Conservation (phyloP, 768 basidiomycete species). For the Mycena leptocephala region DNA sequence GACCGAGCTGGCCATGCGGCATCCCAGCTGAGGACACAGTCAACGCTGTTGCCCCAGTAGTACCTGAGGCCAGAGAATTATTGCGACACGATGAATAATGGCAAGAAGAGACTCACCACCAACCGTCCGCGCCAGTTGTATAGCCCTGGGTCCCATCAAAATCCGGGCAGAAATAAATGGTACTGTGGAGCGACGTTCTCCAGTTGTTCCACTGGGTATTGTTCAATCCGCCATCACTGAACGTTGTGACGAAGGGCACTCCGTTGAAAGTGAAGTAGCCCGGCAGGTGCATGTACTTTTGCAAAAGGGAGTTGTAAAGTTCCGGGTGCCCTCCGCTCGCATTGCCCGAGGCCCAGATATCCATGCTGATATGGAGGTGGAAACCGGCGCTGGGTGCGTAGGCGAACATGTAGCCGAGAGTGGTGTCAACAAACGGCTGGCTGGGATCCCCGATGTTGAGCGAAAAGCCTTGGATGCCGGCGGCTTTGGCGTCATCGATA, state of each 20-base stretch:
- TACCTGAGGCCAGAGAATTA: too few species aligned
- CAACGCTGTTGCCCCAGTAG: too few species aligned
- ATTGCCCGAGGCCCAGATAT: background rate
- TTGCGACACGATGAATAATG: too few species aligned
- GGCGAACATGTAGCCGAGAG: background rate
- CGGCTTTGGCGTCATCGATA: background rate
- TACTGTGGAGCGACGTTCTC: background rate
- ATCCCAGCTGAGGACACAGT: too few species aligned
- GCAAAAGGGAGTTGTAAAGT: background rate
- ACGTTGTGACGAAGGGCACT: background rate
- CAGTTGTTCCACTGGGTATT: background rate
- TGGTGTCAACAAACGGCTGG: background rate
- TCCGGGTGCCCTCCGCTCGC: background rate
- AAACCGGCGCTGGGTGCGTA: background rate
- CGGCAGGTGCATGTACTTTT: background rate
- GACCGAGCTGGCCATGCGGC: too few species aligned
- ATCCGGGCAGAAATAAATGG: background rate
- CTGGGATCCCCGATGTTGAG: background rate
- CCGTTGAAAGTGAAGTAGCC: background rate
- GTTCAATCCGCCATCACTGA: background rate
- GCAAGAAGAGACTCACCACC: background rate
- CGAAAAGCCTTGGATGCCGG: background rate
- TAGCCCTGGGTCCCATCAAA: background rate
- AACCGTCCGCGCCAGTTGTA: background rate
- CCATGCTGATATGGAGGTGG: constrained; percentile 1